Percentiles rank a stretch among this genome's conserved stretches.
phyloP scores from a whole-genome alignment of 345 rosid genomes.

The Aurinia saxatilis region DNA sequence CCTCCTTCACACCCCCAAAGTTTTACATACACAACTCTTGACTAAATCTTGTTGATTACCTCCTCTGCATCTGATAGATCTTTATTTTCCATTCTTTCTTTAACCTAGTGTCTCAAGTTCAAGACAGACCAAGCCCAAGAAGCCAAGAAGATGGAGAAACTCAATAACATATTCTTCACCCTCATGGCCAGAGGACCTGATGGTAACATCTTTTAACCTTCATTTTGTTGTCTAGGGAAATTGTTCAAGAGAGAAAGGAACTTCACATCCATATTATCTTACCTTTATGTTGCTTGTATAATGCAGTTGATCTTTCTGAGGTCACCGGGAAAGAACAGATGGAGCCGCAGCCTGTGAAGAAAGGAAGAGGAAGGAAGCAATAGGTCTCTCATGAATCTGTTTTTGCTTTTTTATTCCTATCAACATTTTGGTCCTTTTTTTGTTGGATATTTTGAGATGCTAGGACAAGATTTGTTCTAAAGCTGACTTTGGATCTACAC shows the following conservation, averaged over 20 bases:
- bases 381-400: conserved; percentile 21
- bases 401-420: not conserved
- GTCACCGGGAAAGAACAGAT: conserved; percentile 67
- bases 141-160: conserved; percentile 97
- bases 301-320: conserved; percentile 70
- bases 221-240: no score
- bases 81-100: not conserved
- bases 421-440: conserved; percentile 23
- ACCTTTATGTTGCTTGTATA: not conserved
- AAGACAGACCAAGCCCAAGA: conserved; percentile 98
- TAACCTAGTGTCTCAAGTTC: conserved; percentile 80
- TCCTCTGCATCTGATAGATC: not conserved
- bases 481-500: not conserved
- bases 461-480: not conserved
- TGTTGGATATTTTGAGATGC: conserved; percentile 4
- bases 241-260: not conserved
- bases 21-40: no score
- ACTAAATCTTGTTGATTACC: not conserved
- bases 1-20: no score
- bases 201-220: conserved; percentile 45
- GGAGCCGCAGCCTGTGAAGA: conserved; percentile 64
- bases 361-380: conserved; percentile 94
- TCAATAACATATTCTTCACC: conserved; percentile 84
- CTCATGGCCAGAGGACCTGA: conserved; percentile 93
- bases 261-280: not conserved